phyloP scores from a whole-genome alignment of 2,329 filamentous ascomycete species.

The Paracoccidioides lutzii region DNA sequence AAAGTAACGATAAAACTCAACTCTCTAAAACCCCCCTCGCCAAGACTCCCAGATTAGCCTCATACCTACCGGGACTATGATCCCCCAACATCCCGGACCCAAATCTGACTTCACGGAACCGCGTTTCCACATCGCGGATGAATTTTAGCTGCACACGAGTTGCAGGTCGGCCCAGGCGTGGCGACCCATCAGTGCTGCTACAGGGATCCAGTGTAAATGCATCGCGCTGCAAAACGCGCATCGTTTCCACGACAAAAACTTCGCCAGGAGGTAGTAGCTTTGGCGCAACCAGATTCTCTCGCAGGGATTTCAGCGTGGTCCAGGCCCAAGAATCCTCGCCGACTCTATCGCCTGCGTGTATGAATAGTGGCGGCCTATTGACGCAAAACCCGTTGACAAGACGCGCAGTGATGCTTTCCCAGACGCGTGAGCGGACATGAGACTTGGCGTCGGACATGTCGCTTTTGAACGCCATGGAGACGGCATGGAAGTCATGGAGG shows the following conservation, averaged over 20 bases:
- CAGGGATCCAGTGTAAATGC: constrained; percentile 40
- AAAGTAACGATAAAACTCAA: constrained; percentile 12
- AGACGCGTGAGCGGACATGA: constrained; percentile 54
- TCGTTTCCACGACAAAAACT: constrained; percentile 59
- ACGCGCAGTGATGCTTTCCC: constrained; percentile 50
- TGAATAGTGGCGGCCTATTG: constrained; percentile 30
- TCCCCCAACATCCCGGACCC: constrained; percentile 62
- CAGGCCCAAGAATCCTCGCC: constrained; percentile 59
- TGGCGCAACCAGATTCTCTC: constrained; percentile 53
- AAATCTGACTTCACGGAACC: constrained; percentile 59
- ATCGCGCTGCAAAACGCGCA: constrained; percentile 53
- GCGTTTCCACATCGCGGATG: constrained; percentile 55
- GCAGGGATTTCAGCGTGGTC: constrained; percentile 51
- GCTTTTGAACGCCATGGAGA: constrained; percentile 59
- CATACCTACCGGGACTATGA: constrained; percentile 63
- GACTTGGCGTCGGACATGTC: constrained; percentile 55
- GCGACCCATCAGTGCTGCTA: constrained; percentile 28
- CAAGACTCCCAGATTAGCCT: constrained; percentile 53
- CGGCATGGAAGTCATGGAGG: constrained; percentile 60
- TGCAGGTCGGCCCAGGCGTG: constrained; percentile 49
- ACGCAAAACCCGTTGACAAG: constrained; percentile 51
- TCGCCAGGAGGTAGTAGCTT: constrained; percentile 66
- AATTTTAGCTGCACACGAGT: constrained; percentile 58
- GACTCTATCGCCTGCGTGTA: constrained; percentile 36
- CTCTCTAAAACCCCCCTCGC: constrained; percentile 33